Evolutionary conservation across 106 monocot genomes (phyloP).

Genomic region (Phalaenopsis aphrodite): DNA sequence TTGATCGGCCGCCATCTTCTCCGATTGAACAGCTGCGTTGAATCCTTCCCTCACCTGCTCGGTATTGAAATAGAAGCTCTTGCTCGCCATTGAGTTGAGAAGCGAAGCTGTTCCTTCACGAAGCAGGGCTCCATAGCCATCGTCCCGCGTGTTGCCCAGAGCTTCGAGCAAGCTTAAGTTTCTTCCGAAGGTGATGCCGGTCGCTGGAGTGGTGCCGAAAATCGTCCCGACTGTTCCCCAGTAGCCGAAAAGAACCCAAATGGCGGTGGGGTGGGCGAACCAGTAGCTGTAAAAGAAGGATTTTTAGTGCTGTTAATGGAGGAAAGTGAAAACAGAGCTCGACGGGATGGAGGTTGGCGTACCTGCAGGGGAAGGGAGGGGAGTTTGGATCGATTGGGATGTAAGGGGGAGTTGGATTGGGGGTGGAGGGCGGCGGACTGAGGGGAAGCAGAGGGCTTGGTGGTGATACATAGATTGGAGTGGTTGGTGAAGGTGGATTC

Average conservation of each 20-base stretch:
- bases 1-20: conserved; percentile 17
- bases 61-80: conserved; percentile 11
- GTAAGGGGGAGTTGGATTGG: conserved; percentile 4
- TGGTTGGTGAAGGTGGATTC: background rate
- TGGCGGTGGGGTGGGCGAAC: conserved; percentile 12
- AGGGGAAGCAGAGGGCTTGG: background rate
- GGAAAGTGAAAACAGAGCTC: background rate
- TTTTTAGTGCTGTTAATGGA: too few relatives aligned
- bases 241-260: conserved; percentile 20
- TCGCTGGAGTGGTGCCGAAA: conserved; percentile 3
- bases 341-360: background rate
- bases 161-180: conserved; percentile 17
- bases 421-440: background rate
- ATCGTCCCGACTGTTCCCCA: conserved; percentile 19
- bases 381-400: conserved; percentile 13
- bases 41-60: conserved; percentile 15
- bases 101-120: conserved; percentile 16
- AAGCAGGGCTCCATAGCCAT: conserved; percentile 14
- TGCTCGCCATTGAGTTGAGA: conserved; percentile 21
- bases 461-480: background rate
- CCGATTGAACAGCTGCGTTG: background rate
- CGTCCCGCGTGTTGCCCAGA: conserved; percentile 12
- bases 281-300: conserved; percentile 11
- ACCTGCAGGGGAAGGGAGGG: conserved; percentile 16
- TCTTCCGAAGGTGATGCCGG: conserved; percentile 12